These are phyloP conservation scores for Metschnikowia sp. DNA, from an alignment of 805 yeast species.

Conservation along the genomic window DNA sequence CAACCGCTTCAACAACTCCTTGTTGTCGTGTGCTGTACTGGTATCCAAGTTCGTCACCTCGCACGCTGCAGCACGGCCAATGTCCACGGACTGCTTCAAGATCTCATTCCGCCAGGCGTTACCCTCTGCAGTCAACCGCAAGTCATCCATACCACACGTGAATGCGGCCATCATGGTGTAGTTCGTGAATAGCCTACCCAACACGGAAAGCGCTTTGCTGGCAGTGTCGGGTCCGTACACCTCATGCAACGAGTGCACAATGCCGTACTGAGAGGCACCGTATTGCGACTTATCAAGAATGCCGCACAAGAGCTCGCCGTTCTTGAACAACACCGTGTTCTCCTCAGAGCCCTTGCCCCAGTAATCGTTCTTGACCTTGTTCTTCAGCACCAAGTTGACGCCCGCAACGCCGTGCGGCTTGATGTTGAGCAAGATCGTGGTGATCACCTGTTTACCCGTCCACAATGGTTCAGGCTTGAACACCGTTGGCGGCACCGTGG, in stretches of 20 bases:
- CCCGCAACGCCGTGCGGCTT: conserved; percentile 90
- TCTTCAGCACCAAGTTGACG: conserved; percentile 74
- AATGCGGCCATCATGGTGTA: conserved; percentile 89
- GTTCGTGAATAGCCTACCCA: conserved; percentile 92
- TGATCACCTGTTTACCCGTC: conserved; percentile 97
- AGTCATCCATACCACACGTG: conserved; percentile 99
- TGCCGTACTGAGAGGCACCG: conserved; percentile 96
- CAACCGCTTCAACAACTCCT: conserved; percentile 80
- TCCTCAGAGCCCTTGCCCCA: conserved; percentile 88
- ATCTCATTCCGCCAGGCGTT: conserved; percentile 85
- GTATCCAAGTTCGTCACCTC: conserved; percentile 85
- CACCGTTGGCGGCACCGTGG: conserved; percentile 87
- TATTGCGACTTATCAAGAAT: conserved; percentile 96
- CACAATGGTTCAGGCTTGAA: conserved; percentile 85
- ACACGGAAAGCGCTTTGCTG: conserved; percentile 84
- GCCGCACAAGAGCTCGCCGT: conserved; percentile 90
- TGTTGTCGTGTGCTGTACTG: conserved; percentile 45
- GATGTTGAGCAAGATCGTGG: conserved; percentile 86
- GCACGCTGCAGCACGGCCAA: conserved; percentile 88
- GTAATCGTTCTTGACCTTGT: conserved; percentile 89
- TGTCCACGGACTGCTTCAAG: conserved; percentile 69
- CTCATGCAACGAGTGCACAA: conserved; percentile 94
- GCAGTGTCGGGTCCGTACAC: conserved; percentile 90
- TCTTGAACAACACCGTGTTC: conserved; percentile 77
- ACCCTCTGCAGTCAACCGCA: conserved; percentile 88